Percentiles rank a stretch among this genome's conserved stretches.
Conservation (phyloP, 495 filamentous ascomycete species). For the Penicillium ucsense region DNA sequence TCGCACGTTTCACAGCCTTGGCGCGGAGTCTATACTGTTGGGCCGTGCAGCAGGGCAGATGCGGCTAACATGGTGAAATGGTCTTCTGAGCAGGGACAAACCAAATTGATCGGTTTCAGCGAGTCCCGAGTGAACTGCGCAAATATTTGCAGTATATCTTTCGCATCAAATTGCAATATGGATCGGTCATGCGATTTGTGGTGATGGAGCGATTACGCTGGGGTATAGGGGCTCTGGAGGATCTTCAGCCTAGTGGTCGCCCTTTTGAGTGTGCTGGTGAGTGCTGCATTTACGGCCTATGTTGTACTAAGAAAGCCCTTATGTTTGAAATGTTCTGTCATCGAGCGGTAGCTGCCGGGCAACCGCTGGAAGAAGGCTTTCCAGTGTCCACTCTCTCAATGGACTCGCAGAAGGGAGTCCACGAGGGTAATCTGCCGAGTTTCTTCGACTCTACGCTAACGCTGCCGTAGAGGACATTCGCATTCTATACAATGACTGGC, state of each 20-base stretch:
- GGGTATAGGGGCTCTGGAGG: conserved; percentile 31
- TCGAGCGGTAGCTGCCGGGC: too few relatives aligned
- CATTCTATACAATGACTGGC: conserved; percentile 83
- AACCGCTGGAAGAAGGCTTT: too few relatives aligned
- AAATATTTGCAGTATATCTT: conserved; percentile 59
- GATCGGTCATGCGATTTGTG: conserved; percentile 67
- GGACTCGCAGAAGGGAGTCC: too few relatives aligned
- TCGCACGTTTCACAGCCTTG: not conserved
- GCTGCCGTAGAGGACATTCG: conserved; percentile 51
- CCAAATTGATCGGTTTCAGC: conserved; percentile 62
- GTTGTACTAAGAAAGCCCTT: too few relatives aligned
- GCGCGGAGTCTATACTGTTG: not conserved
- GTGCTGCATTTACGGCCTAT: not conserved
- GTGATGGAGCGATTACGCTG: conserved; percentile 55
- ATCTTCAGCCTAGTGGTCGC: conserved; percentile 33
- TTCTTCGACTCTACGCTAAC: too few relatives aligned
- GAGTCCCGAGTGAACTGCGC: conserved; percentile 62
- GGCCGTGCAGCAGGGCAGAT: too few relatives aligned
- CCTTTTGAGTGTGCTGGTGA: conserved; percentile 44
- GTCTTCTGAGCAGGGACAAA: conserved; percentile 36
- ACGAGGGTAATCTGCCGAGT: too few relatives aligned
- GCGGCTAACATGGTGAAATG: too few relatives aligned
- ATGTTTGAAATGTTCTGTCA: too few relatives aligned
- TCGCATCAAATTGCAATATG: conserved; percentile 52
- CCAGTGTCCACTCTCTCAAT: too few relatives aligned